Evolutionary conservation across 139 green algal genomes (phyloP).

Genomic region (Coelastrella sp.): DNA sequence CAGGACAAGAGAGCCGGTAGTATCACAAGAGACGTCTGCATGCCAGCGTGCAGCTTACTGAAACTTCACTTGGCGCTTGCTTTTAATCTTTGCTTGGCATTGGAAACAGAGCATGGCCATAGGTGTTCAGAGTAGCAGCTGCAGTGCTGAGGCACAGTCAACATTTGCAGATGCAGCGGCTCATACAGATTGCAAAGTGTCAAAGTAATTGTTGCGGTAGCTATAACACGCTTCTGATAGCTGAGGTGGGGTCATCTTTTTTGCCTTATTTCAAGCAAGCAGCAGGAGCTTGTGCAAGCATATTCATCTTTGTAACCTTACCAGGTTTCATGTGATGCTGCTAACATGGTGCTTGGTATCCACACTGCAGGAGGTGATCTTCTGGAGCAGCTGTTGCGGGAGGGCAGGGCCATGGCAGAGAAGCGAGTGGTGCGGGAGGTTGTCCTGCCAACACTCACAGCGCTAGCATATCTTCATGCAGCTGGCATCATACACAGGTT

Average conservation of each 20-base stretch:
- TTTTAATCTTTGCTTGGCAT: background rate
- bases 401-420: conserved; percentile 74
- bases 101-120: background rate
- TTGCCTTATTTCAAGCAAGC: too few species aligned
- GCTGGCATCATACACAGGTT: conserved; percentile 73
- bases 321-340: too few species aligned
- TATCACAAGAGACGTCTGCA: too few species aligned
- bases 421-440: conserved; percentile 55
- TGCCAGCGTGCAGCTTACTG: too few species aligned
- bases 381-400: conserved; percentile 72
- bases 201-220: background rate
- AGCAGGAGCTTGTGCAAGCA: too few species aligned
- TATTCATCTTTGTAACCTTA: too few species aligned
- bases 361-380: conserved; percentile 70
- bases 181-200: too few species aligned
- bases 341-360: too few species aligned
- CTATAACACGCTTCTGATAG: too few species aligned
- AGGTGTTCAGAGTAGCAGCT: background rate
- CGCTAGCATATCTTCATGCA: conserved; percentile 67
- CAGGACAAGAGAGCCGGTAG: too few species aligned
- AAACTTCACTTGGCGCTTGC: too few species aligned
- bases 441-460: conserved; percentile 63
- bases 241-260: too few species aligned
- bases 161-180: background rate
- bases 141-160: background rate